A percentile compares a stretch with the other conserved stretches of the same genome.
phyloP scores from a whole-genome alignment of 2,329 filamentous ascomycete species.

The Claviceps capensis region DNA sequence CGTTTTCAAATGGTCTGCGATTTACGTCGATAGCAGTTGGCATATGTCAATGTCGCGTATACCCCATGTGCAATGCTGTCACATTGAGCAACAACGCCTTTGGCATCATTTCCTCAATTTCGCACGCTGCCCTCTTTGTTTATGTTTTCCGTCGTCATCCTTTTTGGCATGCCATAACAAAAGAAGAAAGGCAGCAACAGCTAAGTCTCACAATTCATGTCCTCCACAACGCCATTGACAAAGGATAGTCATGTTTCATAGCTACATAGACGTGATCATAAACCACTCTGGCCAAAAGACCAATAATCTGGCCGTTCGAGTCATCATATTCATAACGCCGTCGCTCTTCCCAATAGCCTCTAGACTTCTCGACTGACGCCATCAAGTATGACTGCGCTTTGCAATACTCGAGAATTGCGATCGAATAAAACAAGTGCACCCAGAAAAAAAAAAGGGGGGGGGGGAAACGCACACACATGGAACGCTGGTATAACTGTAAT shows the following conservation, averaged over 20 bases:
- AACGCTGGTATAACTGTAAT: constrained; percentile 7
- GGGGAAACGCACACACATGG: constrained; percentile 4
- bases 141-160: not conserved
- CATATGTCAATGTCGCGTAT: not conserved
- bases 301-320: not conserved
- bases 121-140: not conserved
- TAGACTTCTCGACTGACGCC: constrained; percentile 14
- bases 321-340: constrained; percentile 9
- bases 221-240: not conserved
- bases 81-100: not conserved
- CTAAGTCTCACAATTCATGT: not conserved
- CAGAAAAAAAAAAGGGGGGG: not conserved
- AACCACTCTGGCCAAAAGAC: not conserved
- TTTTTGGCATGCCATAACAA: not conserved
- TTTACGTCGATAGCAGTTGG: not conserved
- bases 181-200: not conserved
- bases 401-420: not conserved
- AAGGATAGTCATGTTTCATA: constrained; percentile 1
- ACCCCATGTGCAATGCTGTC: not conserved
- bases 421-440: not conserved
- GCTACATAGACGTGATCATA: not conserved
- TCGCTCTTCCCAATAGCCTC: constrained; percentile 2
- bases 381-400: not conserved
- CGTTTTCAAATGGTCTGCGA: not conserved
- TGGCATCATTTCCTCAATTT: not conserved